phyloP scores from a whole-genome alignment of 805 yeast species.

The Cyberlindnera nakhonratchasimensis region DNA sequence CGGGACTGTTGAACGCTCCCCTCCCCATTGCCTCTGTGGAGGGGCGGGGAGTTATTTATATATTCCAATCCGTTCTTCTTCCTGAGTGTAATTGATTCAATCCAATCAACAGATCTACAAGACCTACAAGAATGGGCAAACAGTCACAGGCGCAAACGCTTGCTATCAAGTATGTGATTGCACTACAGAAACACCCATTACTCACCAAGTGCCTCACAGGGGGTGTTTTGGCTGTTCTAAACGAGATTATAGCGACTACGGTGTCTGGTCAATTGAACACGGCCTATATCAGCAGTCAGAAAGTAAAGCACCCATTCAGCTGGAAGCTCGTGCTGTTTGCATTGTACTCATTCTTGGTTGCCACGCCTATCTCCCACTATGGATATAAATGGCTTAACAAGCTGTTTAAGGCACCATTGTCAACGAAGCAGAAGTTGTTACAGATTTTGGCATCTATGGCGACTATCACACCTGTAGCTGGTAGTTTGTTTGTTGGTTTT shows the following conservation, averaged over 20 bases:
- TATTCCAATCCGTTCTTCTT: background rate
- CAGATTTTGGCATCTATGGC: conserved; percentile 51
- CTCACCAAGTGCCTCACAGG: conserved; percentile 57
- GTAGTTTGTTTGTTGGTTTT: conserved; percentile 48
- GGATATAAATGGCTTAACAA: conserved; percentile 45
- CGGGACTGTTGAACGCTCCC: background rate
- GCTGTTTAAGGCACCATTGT: conserved; percentile 42
- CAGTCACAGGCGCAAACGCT: conserved; percentile 7
- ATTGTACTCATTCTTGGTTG: conserved; percentile 49
- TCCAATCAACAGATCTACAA: background rate
- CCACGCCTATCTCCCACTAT: conserved; percentile 58
- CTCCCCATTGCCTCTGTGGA: background rate
- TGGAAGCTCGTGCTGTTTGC: conserved; percentile 51
- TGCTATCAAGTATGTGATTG: conserved; percentile 33
- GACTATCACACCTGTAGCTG: conserved; percentile 53
- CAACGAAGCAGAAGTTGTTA: conserved; percentile 37
- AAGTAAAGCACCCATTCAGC: conserved; percentile 24
- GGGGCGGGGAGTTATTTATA: background rate
- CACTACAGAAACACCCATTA: conserved; percentile 47
- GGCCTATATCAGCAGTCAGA: conserved; percentile 16
- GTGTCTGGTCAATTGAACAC: conserved; percentile 44
- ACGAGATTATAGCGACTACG: conserved; percentile 53
- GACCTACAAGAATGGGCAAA: background rate
- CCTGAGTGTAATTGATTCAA: no score
- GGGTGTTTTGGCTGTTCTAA: conserved; percentile 50